phyloP scores from a whole-genome alignment of 495 filamentous ascomycete species.

The Penicillium lividum region DNA sequence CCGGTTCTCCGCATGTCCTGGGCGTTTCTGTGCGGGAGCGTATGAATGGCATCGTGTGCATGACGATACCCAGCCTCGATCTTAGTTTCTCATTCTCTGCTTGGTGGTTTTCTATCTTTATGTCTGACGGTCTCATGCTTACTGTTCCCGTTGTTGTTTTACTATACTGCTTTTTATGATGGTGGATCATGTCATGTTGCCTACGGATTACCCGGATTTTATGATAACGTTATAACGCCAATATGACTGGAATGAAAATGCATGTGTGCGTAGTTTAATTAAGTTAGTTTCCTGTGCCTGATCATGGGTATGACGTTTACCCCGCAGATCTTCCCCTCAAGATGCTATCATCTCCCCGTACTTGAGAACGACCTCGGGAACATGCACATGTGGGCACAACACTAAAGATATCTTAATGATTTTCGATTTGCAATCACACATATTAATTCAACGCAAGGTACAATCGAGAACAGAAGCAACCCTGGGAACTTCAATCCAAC shows the following conservation, averaged over 20 bases:
- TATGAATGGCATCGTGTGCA: conserved; percentile 36
- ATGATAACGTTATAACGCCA: conserved; percentile 19
- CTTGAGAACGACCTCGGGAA: too few relatives aligned
- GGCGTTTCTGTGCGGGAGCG: conserved; percentile 33
- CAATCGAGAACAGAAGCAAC: neutral
- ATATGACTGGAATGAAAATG: conserved; percentile 26
- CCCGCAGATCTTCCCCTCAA: conserved; percentile 8
- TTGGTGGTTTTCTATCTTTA: conserved; percentile 7
- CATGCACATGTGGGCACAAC: too few relatives aligned
- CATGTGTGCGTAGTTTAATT: neutral
- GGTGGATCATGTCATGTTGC: conserved; percentile 20
- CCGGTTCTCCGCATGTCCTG: conserved; percentile 34
- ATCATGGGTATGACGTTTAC: conserved; percentile 14
- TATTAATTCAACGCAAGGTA: neutral
- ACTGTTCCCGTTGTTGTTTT: conserved; percentile 29
- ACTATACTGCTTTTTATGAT: conserved; percentile 21
- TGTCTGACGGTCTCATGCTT: conserved; percentile 3
- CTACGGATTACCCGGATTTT: conserved; percentile 11
- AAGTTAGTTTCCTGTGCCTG: neutral
- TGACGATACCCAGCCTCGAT: conserved; percentile 47
- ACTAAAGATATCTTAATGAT: neutral
- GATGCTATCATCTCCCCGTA: neutral
- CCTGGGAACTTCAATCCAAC: neutral
- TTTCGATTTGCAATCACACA: neutral
- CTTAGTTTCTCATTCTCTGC: conserved; percentile 23